phyloP scores from a whole-genome alignment of 2,329 filamentous ascomycete genomes.

The Cladophialophora chaetospira region DNA sequence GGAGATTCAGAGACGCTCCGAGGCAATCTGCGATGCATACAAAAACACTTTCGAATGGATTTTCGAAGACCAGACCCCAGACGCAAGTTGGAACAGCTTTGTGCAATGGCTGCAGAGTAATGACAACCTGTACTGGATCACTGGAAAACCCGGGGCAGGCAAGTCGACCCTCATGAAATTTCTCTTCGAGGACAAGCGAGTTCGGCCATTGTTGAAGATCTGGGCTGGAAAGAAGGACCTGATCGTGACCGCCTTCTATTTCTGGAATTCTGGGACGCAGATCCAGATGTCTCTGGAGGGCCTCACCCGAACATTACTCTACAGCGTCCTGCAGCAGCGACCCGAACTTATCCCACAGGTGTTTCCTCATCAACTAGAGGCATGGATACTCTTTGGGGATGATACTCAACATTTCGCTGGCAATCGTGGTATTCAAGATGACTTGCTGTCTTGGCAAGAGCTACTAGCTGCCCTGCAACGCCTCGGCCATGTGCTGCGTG shows the following conservation, averaged over 20 bases:
- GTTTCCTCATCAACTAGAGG: not conserved
- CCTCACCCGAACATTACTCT: not conserved
- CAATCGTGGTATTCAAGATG: no score
- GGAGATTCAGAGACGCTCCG: no score
- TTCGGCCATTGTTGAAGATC: not conserved
- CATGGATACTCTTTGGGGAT: not conserved
- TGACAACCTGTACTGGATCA: not conserved
- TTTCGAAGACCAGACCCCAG: not conserved
- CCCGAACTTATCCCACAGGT: not conserved
- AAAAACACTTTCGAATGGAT: not conserved
- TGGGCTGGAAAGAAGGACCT: not conserved
- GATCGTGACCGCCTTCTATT: not conserved
- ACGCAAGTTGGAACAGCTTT: not conserved
- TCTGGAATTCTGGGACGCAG: not conserved
- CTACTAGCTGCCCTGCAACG: not conserved
- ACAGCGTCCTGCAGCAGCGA: not conserved
- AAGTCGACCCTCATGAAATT: not conserved
- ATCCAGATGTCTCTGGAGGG: not conserved
- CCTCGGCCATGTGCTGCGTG: not conserved
- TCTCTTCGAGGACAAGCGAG: not conserved
- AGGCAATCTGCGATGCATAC: no score
- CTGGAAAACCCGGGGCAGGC: not conserved
- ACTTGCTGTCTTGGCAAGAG: no score
- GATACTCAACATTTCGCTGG: no score
- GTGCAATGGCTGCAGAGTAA: not conserved